phyloP scores from a whole-genome alignment of 108 stramenopile species.

The Nannochloropsis salina region DNA sequence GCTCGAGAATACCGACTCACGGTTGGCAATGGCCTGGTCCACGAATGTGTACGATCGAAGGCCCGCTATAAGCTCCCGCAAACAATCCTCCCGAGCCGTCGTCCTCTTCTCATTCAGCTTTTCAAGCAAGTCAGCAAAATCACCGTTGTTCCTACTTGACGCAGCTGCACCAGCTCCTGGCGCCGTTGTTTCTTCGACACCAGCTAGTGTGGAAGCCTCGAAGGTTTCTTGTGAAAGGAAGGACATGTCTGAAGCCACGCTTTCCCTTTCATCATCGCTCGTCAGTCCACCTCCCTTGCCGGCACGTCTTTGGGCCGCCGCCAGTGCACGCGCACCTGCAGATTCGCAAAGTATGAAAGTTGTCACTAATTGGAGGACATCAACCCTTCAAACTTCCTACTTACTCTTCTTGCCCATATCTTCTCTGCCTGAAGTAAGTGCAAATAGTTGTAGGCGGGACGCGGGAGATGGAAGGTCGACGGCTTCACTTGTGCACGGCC shows the following conservation, averaged over 20 bases:
- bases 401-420: conserved; percentile 20
- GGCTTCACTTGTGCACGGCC: no score
- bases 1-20: conserved; percentile 26
- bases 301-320: background rate
- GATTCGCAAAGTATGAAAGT: background rate
- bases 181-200: background rate
- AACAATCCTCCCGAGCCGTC: conserved; percentile 30
- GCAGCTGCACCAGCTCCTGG: background rate
- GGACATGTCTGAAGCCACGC: background rate
- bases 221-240: conserved; percentile 10
- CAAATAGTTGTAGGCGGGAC: no score
- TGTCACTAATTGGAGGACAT: no score
- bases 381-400: background rate
- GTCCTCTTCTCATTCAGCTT: conserved; percentile 42
- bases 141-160: background rate
- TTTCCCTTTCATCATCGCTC: conserved; percentile 1
- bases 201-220: background rate
- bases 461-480: no score
- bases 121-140: conserved; percentile 34
- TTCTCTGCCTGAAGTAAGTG: background rate
- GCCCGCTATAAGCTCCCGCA: conserved; percentile 26
- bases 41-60: conserved; percentile 32
- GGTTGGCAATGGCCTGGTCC: conserved; percentile 33
- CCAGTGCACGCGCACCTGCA: background rate
- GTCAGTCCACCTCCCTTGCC: background rate